Evolutionary conservation across 2,329 filamentous ascomycete species (phyloP).

Genomic region (Escovopsis sp.): DNA sequence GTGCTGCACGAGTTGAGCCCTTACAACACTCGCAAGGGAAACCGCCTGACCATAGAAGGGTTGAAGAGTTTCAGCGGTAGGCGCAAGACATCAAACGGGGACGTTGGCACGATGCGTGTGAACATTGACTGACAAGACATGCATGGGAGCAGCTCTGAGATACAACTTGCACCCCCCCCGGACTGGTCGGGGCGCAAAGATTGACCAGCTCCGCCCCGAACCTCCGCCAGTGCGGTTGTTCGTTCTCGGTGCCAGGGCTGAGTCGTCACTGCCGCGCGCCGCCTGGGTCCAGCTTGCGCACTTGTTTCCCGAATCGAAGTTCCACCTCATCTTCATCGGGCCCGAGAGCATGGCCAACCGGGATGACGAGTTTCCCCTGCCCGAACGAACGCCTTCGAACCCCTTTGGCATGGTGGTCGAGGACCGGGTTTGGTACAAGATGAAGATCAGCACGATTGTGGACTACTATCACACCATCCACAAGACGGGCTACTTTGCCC

Average conservation of each 20-base stretch:
- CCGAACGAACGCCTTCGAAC: slow-evolving; percentile 68
- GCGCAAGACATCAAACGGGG: slow-evolving; percentile 17
- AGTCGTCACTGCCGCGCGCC: slow-evolving; percentile 86
- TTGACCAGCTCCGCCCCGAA: slow-evolving; percentile 68
- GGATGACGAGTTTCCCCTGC: slow-evolving; percentile 82
- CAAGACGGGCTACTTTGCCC: slow-evolving; percentile 76
- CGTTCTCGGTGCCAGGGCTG: slow-evolving; percentile 86
- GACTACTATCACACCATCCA: slow-evolving; percentile 98
- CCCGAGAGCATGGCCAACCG: slow-evolving; percentile 93
- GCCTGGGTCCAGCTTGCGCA: slow-evolving; percentile 91
- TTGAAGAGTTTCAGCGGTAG: slow-evolving; percentile 85
- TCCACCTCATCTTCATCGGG: slow-evolving; percentile 89
- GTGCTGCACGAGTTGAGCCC: slow-evolving; percentile 89
- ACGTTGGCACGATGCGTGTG: not conserved
- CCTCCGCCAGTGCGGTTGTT: slow-evolving; percentile 86
- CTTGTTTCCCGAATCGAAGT: slow-evolving; percentile 80
- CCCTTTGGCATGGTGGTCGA: slow-evolving; percentile 92
- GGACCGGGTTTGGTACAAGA: slow-evolving; percentile 69
- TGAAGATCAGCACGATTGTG: slow-evolving; percentile 96
- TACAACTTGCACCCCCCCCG: slow-evolving; percentile 86
- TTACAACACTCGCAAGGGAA: slow-evolving; percentile 63
- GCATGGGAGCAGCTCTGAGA: slow-evolving; percentile 49
- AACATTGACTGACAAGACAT: not conserved
- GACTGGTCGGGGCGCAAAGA: slow-evolving; percentile 55
- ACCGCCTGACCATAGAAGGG: slow-evolving; percentile 71